A percentile compares a stretch with the other conserved stretches of the same genome.
Conservation (phyloP, 2,329 filamentous ascomycete genomes). For the Zasmidium citrigriseum region DNA sequence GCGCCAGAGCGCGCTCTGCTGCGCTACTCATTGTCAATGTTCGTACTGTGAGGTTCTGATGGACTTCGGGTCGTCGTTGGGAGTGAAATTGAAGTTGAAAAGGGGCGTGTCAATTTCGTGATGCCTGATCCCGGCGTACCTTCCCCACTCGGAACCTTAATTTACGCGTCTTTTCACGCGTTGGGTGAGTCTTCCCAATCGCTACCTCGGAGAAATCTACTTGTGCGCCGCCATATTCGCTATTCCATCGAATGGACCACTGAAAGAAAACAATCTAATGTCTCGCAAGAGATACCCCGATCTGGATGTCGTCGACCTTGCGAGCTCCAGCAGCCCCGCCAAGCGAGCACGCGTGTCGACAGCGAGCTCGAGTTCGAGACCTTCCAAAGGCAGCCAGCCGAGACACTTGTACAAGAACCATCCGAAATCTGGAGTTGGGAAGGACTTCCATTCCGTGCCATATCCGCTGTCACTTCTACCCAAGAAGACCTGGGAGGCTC, state of each 20-base stretch:
- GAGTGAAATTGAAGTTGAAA: neutral
- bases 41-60: too few relatives aligned
- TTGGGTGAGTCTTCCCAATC: too few relatives aligned
- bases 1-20: too few relatives aligned
- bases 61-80: too few relatives aligned
- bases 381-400: neutral
- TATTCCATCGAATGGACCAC: neutral
- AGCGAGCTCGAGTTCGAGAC: neutral
- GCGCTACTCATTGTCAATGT: too few relatives aligned
- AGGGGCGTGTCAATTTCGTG: neutral
- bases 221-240: too few relatives aligned
- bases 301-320: neutral
- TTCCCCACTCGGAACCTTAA: neutral
- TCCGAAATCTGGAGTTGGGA: constrained; percentile 18
- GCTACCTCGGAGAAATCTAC: too few relatives aligned
- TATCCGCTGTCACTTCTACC: constrained; percentile 22
- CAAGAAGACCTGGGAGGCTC: constrained; percentile 19
- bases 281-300: neutral
- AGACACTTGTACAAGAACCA: constrained; percentile 15
- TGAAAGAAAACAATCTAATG: neutral
- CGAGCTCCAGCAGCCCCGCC: neutral
- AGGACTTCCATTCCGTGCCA: constrained; percentile 19
- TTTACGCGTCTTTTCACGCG: too few relatives aligned
- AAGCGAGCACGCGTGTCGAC: constrained; percentile 2
- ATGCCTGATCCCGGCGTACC: neutral